Conservation (phyloP, 148 eudicot genomes). For the Selenicereus undatus region DNA sequence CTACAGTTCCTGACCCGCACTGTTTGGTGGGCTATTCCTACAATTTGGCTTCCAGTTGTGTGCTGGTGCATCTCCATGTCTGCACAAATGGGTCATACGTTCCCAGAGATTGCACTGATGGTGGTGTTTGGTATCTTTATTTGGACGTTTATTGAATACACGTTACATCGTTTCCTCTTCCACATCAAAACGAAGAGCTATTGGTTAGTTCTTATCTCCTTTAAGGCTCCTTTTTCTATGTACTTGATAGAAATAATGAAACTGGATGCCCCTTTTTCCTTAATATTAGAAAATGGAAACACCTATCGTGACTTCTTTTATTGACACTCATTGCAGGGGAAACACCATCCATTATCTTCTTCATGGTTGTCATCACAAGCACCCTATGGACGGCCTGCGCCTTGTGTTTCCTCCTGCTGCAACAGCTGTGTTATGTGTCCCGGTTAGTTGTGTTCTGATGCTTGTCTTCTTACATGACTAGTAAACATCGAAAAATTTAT, state of each 20-base stretch:
- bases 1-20: conserved; percentile 74
- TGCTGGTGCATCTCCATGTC: conserved; percentile 55
- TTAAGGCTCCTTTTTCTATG: not conserved
- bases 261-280: not conserved
- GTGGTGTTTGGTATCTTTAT: conserved; percentile 57
- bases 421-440: conserved; percentile 63
- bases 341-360: conserved; percentile 88
- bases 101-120: conserved; percentile 43
- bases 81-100: conserved; percentile 45
- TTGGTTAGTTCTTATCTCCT: conserved; percentile 45
- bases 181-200: conserved; percentile 85
- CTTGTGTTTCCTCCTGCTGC: conserved; percentile 97
- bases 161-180: conserved; percentile 88
- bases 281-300: not conserved
- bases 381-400: conserved; percentile 91
- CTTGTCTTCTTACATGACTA: not conserved
- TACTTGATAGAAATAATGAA: not conserved
- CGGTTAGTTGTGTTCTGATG: conserved; percentile 46
- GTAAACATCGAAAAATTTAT: not conserved
- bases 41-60: conserved; percentile 89
- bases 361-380: conserved; percentile 98
- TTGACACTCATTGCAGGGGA: conserved; percentile 28
- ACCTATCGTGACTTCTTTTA: not conserved
- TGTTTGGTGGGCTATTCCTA: conserved; percentile 82
- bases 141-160: conserved; percentile 85